Evolutionary conservation across 129 eudicot genomes (phyloP).

Genomic region (Flaveria robusta): DNA sequence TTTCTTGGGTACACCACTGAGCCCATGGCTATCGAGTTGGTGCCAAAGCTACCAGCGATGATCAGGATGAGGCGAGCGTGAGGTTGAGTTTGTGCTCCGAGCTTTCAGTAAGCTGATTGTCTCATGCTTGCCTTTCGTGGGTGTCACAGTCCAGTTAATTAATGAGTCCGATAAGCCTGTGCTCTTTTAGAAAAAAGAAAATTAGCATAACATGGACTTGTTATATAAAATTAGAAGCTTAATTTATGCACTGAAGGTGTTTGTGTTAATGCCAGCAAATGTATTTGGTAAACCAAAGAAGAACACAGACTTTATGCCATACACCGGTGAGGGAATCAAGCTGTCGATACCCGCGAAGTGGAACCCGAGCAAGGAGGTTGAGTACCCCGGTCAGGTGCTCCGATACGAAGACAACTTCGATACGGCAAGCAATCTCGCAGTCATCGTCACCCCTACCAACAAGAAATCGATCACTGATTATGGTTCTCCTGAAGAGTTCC

Average conservation of each 20-base stretch:
- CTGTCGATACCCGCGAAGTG: slow-evolving; percentile 69
- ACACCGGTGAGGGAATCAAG: slow-evolving; percentile 72
- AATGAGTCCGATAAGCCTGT: too few relatives aligned
- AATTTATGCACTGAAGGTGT: slow-evolving; percentile 23
- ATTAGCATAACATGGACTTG: too few relatives aligned
- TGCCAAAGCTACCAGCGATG: too few relatives aligned
- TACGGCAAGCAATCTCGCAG: slow-evolving; percentile 61
- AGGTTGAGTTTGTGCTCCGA: too few relatives aligned
- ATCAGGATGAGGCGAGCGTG: too few relatives aligned
- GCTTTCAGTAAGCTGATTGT: too few relatives aligned
- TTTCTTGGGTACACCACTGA: too few relatives aligned
- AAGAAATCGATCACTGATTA: slow-evolving; percentile 84
- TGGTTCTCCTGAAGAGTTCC: slow-evolving; percentile 82
- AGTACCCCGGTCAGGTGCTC: slow-evolving; percentile 87
- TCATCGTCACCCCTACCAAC: slow-evolving; percentile 64
- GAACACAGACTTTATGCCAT: slow-evolving; percentile 69
- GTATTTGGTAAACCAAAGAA: slow-evolving; percentile 85
- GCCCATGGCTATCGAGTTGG: too few relatives aligned
- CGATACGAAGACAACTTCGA: slow-evolving; percentile 91
- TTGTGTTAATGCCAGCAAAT: slow-evolving; percentile 63
- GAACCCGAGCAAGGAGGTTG: slow-evolving; percentile 86
- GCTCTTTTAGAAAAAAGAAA: too few relatives aligned
- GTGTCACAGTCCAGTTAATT: too few relatives aligned
- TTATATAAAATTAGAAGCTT: not conserved
- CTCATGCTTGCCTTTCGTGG: too few relatives aligned